A percentile compares a stretch with the other conserved stretches of the same genome.
Conservation (phyloP, 2,329 filamentous ascomycete genomes). For the Chlorencoelia australis region DNA sequence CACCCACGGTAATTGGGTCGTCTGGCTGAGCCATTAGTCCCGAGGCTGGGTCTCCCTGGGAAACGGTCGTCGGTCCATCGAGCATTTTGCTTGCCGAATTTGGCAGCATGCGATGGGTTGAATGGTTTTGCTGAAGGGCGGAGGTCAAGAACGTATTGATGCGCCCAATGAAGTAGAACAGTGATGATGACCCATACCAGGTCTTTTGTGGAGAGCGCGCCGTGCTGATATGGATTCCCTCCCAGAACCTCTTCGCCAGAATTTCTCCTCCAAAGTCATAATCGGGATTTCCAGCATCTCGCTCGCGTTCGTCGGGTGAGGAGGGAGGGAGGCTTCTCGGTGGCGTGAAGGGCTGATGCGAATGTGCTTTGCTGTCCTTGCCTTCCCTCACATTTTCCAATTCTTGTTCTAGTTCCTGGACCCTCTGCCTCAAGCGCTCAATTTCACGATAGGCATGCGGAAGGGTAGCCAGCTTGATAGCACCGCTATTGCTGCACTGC, state of each 20-base stretch:
- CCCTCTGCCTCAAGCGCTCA: slow-evolving; percentile 27
- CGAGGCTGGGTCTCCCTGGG: slow-evolving; percentile 6
- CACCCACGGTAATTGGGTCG: slow-evolving; percentile 8
- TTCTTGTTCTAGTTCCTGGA: slow-evolving; percentile 27
- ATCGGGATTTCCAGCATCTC: slow-evolving; percentile 5
- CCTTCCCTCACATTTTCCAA: slow-evolving; percentile 6
- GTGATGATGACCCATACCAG: slow-evolving; percentile 36
- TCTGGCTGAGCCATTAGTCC: slow-evolving; percentile 3
- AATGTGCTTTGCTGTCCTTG: slow-evolving; percentile 1
- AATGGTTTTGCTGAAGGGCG: slow-evolving; percentile 27
- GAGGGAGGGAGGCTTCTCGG: slow-evolving; percentile 9
- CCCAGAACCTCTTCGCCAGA: slow-evolving; percentile 26
- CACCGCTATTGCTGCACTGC: slow-evolving; percentile 28
- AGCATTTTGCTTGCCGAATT: slow-evolving; percentile 17
- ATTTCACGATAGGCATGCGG: slow-evolving; percentile 28
- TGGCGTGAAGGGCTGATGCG: slow-evolving; percentile 7
- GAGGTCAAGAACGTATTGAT: slow-evolving; percentile 30
- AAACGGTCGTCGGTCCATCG: slow-evolving; percentile 9
- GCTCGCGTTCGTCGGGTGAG: slow-evolving; percentile 10
- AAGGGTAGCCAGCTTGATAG: slow-evolving; percentile 26
- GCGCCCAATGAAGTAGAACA: slow-evolving; percentile 35
- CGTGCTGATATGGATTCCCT: slow-evolving; percentile 30
- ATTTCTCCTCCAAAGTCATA: background rate
- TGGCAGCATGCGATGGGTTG: slow-evolving; percentile 25
- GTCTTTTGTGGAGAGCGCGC: slow-evolving; percentile 29